Base-by-base conservation (phyloP, 2,329 filamentous ascomycete species). In the Scedosporium aurantiacum region DNA sequence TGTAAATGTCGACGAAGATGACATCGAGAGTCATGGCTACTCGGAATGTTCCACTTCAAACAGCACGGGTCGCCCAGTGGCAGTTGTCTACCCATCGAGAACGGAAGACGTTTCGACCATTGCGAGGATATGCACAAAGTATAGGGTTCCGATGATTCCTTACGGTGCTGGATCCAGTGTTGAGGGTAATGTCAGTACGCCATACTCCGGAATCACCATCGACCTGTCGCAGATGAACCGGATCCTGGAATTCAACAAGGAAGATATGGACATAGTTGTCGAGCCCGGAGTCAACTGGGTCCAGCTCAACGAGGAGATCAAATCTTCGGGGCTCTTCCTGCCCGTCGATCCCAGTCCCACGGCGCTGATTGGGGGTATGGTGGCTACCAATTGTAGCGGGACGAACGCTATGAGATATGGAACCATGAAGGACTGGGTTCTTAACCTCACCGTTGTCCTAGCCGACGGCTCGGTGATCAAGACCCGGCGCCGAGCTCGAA, bases 351-450 rank as follows among this genome's bases (percentile, higher is more conserved):
- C 87, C 0, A 83, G 85, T 2, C 87, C 87, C 43, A 80, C 78
- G 0, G 82, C 81, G 0, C 75, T 76, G 64, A 75, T 84, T 21
- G 82, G 82, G 1, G 82, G 82, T 4, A 84, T 84, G 82, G 74
- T 90, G 4, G 83, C 84, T 0, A 89, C 86, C 1, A 87, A 86
- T 60, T 90, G 87, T 73, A 85, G 77, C 60, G 81, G 81, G 0
- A 84, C 82, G 0, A 83, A 84, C 65, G 81, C 82, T 1, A 77
- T 82, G 62, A 76, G 86, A 59, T 90, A 90, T 67, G 87, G 87
- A 0, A 89, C 87, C 0, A 90, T 90, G 87, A 88, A 87, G 66
- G 87, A 90, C 65, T 90, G 85, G 79, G 87, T 90, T 1, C 75
- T 90, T 63, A 88, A 86, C 64, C 70, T 90, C 25, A 90, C 86